Percentiles rank a stretch among this genome's conserved stretches.
phyloP scores from a whole-genome alignment of 2,329 filamentous ascomycete species.

The Simplicillium aogashimaense region DNA sequence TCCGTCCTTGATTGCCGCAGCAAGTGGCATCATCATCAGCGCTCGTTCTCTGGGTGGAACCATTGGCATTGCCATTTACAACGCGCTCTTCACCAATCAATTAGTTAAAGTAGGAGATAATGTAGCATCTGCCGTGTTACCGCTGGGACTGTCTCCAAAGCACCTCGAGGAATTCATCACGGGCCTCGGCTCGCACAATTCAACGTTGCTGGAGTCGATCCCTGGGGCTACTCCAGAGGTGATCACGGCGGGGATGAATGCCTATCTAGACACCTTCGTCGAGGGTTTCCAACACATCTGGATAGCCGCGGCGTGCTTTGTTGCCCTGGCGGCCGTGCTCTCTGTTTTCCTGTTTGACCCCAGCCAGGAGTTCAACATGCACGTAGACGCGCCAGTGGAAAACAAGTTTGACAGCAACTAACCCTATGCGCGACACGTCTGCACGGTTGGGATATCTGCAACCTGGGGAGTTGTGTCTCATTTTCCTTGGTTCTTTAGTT shows the following conservation, averaged over 20 bases:
- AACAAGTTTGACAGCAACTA: slow-evolving; percentile 6
- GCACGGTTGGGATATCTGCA: too few relatives aligned
- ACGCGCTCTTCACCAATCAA: slow-evolving; percentile 18
- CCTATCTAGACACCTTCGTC: slow-evolving; percentile 16
- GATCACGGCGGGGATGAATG: slow-evolving; percentile 14
- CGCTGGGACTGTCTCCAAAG: slow-evolving; percentile 14
- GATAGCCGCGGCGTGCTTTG: slow-evolving; percentile 18
- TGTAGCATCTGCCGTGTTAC: slow-evolving; percentile 19
- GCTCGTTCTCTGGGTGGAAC: slow-evolving; percentile 26
- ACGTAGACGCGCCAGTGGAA: slow-evolving; percentile 25
- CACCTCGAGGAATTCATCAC: slow-evolving; percentile 16
- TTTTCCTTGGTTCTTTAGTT: too few relatives aligned
- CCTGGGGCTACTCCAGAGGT: slow-evolving; percentile 18
- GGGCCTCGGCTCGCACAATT: slow-evolving; percentile 14
- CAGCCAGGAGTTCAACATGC: slow-evolving; percentile 24
- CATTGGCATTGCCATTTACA: slow-evolving; percentile 25
- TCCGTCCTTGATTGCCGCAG: slow-evolving; percentile 24
- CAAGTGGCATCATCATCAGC: slow-evolving; percentile 26
- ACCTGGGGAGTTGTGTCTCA: too few relatives aligned
- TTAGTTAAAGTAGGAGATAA: slow-evolving; percentile 18
- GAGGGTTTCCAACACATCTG: slow-evolving; percentile 21
- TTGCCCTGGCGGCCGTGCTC: slow-evolving; percentile 14
- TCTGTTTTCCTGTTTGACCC: slow-evolving; percentile 17
- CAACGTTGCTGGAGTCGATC: slow-evolving; percentile 13
- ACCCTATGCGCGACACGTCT: too few relatives aligned